A percentile compares a stretch with the other conserved stretches of the same genome.
phyloP scores from a whole-genome alignment of 192 early-diverging fungal species.

The Mortierella claussenii region DNA sequence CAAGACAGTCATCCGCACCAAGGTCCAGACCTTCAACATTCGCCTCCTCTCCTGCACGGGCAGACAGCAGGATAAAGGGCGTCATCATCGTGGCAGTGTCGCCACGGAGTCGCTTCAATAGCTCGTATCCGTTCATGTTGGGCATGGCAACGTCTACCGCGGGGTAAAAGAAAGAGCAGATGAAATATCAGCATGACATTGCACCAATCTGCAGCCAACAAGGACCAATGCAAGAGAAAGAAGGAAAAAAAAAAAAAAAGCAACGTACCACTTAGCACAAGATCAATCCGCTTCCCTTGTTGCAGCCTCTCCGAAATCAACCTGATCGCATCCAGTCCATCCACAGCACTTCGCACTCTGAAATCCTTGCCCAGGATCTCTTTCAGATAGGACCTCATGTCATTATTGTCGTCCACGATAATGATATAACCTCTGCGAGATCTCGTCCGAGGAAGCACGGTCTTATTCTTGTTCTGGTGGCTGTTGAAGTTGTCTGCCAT shows the following conservation, averaged over 20 bases:
- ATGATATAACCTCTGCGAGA: slow-evolving; percentile 44
- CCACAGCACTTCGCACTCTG: slow-evolving; percentile 41
- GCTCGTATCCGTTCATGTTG: slow-evolving; percentile 66
- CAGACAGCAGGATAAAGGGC: slow-evolving; percentile 70
- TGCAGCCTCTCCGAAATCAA: slow-evolving; percentile 30
- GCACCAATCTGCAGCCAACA: not conserved
- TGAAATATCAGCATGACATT: no score
- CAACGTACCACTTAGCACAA: slow-evolving; percentile 51
- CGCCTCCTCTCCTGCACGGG: slow-evolving; percentile 62
- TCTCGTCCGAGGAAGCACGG: not conserved
- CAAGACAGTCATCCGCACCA: slow-evolving; percentile 71
- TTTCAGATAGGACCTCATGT: slow-evolving; percentile 55
- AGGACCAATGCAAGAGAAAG: not conserved
- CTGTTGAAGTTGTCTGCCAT: no score
- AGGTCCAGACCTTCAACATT: slow-evolving; percentile 61
- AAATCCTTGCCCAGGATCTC: slow-evolving; percentile 50
- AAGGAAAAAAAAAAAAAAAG: not conserved
- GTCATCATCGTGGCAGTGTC: slow-evolving; percentile 50
- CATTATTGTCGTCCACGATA: slow-evolving; percentile 60
- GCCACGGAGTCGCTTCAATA: slow-evolving; percentile 55
- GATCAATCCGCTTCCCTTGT: slow-evolving; percentile 44
- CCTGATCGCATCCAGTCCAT: slow-evolving; percentile 53
- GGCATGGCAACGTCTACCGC: slow-evolving; percentile 69
- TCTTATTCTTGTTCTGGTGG: no score
- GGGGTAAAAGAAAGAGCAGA: no score